A percentile compares a stretch with the other conserved stretches of the same genome.
Conservation (phyloP, 441 rosid genomes). For the Populus trichocarpa region DNA sequence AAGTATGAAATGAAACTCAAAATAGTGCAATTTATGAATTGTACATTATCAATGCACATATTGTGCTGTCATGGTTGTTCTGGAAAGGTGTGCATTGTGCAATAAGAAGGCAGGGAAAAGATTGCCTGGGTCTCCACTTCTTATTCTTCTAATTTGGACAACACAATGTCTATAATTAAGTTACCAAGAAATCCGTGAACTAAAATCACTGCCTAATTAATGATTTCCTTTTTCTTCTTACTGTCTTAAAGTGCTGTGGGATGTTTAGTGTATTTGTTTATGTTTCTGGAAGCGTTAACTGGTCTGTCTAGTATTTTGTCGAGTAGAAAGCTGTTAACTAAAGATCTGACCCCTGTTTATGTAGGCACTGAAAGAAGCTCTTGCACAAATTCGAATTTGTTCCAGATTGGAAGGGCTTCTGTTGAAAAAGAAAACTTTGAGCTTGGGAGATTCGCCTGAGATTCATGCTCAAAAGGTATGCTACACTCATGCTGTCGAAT, state of each 20-base stretch:
- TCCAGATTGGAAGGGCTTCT: conserved; percentile 78
- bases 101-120: background rate
- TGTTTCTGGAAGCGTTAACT: background rate
- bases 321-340: conserved; percentile 2
- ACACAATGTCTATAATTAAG: background rate
- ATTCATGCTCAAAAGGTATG: conserved; percentile 91
- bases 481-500: conserved; percentile 4
- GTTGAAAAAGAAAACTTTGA: conserved; percentile 58
- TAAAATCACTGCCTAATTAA: background rate
- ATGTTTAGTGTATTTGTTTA: conserved; percentile 2
- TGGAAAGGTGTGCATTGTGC: background rate
- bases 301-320: background rate
- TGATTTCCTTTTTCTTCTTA: background rate
- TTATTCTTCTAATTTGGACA: background rate
- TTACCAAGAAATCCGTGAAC: background rate
- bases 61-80: background rate
- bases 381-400: conserved; percentile 70
- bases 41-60: background rate
- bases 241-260: background rate
- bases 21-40: background rate
- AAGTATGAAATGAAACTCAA: background rate
- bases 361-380: conserved; percentile 81
- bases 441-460: conserved; percentile 82
- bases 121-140: background rate
- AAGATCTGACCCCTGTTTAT: conserved; percentile 21